Percentiles rank a stretch among this genome's conserved stretches.
Evolutionary conservation across 177 flowering plant genomes (phyloP).

Genomic region (Vitis hybrid): DNA sequence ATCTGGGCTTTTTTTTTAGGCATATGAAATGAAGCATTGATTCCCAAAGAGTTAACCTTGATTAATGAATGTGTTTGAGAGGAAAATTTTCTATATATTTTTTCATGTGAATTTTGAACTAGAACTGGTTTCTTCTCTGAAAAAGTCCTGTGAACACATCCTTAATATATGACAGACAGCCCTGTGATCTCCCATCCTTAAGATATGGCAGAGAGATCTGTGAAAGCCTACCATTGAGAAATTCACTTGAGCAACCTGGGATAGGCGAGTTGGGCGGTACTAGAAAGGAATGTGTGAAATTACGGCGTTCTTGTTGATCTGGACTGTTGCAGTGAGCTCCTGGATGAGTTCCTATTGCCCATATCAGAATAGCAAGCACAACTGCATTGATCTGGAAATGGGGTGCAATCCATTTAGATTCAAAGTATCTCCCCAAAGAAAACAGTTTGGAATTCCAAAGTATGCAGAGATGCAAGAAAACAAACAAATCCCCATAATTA

Average conservation of each 20-base stretch:
- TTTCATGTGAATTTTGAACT: neutral
- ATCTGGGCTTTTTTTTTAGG: too few species aligned
- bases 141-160: constrained; percentile 5
- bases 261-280: constrained; percentile 21
- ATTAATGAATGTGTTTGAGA: too few species aligned
- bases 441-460: too few species aligned
- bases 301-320: neutral
- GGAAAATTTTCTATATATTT: too few species aligned
- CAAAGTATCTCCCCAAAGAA: too few species aligned
- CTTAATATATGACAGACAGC: constrained; percentile 8
- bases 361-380: constrained; percentile 31
- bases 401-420: too few species aligned
- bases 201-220: neutral
- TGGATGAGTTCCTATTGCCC: constrained; percentile 31
- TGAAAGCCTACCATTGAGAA: neutral
- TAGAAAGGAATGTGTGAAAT: constrained; percentile 34
- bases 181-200: constrained; percentile 2
- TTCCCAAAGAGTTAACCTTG: too few species aligned
- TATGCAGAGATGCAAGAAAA: too few species aligned
- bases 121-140: constrained; percentile 7
- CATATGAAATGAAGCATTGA: too few species aligned
- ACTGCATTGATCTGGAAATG: constrained; percentile 33
- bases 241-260: constrained; percentile 5
- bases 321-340: neutral
- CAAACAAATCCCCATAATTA: too few species aligned